Percentiles rank a stretch among this genome's conserved stretches.
Conservation (phyloP, 2,329 filamentous ascomycete genomes). For the Colletotrichum musicola region DNA sequence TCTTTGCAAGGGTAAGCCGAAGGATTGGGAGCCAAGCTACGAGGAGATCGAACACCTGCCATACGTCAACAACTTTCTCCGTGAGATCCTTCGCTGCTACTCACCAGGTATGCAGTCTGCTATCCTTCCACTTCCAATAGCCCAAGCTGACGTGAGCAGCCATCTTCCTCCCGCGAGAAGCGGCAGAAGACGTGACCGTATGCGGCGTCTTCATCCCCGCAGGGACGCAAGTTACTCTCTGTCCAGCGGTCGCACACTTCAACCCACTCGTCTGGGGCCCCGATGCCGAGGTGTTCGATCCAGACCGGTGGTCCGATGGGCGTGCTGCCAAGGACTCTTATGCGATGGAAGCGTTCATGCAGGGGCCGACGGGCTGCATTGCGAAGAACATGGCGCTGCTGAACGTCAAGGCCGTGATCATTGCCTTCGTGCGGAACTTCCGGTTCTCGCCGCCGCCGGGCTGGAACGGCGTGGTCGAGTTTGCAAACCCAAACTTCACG, state of each 20-base stretch:
- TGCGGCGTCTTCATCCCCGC: slow-evolving; percentile 45
- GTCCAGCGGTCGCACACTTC: slow-evolving; percentile 44
- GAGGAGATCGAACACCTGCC: slow-evolving; percentile 60
- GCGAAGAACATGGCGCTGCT: slow-evolving; percentile 39
- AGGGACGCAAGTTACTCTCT: slow-evolving; percentile 45
- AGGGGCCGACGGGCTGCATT: slow-evolving; percentile 38
- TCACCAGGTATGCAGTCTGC: slow-evolving; percentile 42
- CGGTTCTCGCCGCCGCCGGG: slow-evolving; percentile 21
- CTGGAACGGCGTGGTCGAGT: slow-evolving; percentile 18
- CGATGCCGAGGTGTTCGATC: slow-evolving; percentile 44
- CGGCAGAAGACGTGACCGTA: slow-evolving; percentile 44
- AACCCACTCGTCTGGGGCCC: slow-evolving; percentile 47
- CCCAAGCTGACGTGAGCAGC: background rate
- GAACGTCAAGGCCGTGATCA: slow-evolving; percentile 38
- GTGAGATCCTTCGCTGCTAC: slow-evolving; percentile 53
- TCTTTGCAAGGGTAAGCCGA: slow-evolving; percentile 50
- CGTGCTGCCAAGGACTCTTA: slow-evolving; percentile 42
- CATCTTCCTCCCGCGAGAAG: slow-evolving; percentile 44
- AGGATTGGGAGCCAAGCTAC: slow-evolving; percentile 49
- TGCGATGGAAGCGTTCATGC: slow-evolving; percentile 45
- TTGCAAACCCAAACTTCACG: slow-evolving; percentile 39
- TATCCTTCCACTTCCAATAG: background rate
- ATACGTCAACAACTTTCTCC: slow-evolving; percentile 54
- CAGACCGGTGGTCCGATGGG: slow-evolving; percentile 46
- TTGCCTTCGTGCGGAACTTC: slow-evolving; percentile 30